These are phyloP conservation scores for Kregervanrija fluxuum DNA, from an alignment of 805 yeast species.

Conservation along the genomic window DNA sequence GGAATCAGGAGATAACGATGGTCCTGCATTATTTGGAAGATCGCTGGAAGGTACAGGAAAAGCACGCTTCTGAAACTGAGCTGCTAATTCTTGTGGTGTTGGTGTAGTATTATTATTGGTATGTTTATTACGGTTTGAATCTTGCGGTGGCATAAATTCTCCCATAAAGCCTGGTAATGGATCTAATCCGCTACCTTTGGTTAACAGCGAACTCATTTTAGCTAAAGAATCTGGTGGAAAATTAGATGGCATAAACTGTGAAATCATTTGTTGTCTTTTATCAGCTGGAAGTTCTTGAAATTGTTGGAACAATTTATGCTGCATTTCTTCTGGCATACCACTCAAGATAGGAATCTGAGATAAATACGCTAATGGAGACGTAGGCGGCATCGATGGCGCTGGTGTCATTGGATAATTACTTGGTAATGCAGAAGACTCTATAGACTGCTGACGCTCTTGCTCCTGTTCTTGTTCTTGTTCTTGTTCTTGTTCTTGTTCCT, in stretches of 20 bases:
- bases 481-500: conserved; percentile 3
- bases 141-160: conserved; percentile 6
- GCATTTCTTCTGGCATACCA: conserved; percentile 11
- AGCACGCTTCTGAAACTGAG: conserved; percentile 14
- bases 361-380: too few species aligned
- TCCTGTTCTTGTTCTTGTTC: conserved; percentile 3
- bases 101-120: conserved; percentile 10
- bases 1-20: conserved; percentile 25
- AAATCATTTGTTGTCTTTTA: conserved; percentile 12
- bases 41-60: conserved; percentile 5
- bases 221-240: too few species aligned
- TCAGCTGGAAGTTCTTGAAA: conserved; percentile 12
- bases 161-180: conserved; percentile 7
- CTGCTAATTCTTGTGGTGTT: conserved; percentile 15
- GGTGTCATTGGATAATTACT: conserved; percentile 9
- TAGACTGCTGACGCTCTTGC: conserved; percentile 1
- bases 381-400: conserved; percentile 1
- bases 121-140: conserved; percentile 1
- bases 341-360: conserved; percentile 2
- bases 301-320: conserved; percentile 10
- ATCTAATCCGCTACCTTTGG: neutral
- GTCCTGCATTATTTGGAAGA: conserved; percentile 7
- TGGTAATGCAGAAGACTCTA: conserved; percentile 1
- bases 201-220: too few species aligned
- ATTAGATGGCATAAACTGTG: too few species aligned